Conservation (phyloP, 169 alveolate species). For the Plasmodium malariae region DNA sequence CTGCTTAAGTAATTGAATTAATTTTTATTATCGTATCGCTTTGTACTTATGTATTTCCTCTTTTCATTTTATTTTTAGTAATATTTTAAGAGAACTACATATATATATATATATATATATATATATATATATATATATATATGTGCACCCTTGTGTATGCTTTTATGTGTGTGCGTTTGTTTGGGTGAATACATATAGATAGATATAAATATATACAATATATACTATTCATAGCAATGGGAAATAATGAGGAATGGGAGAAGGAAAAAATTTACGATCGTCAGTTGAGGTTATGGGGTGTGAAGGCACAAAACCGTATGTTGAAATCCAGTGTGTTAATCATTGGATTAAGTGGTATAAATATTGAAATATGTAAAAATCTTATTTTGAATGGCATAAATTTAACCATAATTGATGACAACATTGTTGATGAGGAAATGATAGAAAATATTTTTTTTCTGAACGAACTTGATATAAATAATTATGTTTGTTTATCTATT, state of each 20-base stretch:
- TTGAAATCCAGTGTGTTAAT: slow-evolving; percentile 53
- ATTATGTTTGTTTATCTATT: slow-evolving; percentile 45
- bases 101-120: not conserved
- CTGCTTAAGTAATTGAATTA: too few species aligned
- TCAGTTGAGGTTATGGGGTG: slow-evolving; percentile 87
- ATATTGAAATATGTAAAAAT: slow-evolving; percentile 66
- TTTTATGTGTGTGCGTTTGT: not conserved
- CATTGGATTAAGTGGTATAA: slow-evolving; percentile 58
- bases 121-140: slow-evolving; percentile 10
- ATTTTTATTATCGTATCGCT: too few species aligned
- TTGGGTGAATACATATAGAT: too few species aligned
- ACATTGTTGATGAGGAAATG: slow-evolving; percentile 83
- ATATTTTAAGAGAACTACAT: too few species aligned
- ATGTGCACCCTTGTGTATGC: not conserved
- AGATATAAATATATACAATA: too few species aligned
- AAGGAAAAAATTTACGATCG: slow-evolving; percentile 81
- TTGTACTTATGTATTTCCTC: too few species aligned
- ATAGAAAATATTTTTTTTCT: slow-evolving; percentile 79
- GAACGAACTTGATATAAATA: slow-evolving; percentile 34
- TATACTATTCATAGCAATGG: slow-evolving; percentile 17
- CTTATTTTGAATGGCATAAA: slow-evolving; percentile 53
- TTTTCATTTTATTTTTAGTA: too few species aligned
- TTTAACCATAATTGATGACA: slow-evolving; percentile 81
- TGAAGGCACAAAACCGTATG: slow-evolving; percentile 82
- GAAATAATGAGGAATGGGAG: slow-evolving; percentile 57